Base-by-base conservation (phyloP, 2,329 filamentous ascomycete genomes). In the Scortechinia acanthostroma region DNA sequence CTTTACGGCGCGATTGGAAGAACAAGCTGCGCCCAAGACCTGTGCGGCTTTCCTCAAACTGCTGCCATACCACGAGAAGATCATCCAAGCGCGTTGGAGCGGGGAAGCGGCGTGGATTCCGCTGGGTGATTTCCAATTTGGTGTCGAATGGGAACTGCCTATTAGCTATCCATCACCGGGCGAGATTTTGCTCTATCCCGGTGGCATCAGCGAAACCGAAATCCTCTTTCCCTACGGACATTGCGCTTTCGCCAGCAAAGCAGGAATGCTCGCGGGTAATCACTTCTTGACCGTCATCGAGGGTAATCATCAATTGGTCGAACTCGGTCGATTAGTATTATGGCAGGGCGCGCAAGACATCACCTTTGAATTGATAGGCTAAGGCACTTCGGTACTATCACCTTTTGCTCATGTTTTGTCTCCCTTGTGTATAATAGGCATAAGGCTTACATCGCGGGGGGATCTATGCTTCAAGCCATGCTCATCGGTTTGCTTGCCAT, bases 81-180 rank as follows among this genome's bases (percentile, higher is more conserved):
- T 55, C 5, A 56, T 56, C 35, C 54, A 56, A 44, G 53, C 53
- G 3, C 54, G 54, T 43, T 56, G 54, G 54, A 52, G 49, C 21
- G 54, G 54, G 5, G 53, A 56, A 46, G 53, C 46, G 2, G 40
- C 55, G 44, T 56, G 54, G 54, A 55, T 55, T 40, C 52, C 54
- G 4, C 43, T 56, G 5, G 54, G 54, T 10, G 52, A 54, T 20
- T 52, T 45, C 1, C 37, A 54, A 14, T 54, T 54, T 21, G 48
- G 45, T 4, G 37, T 55, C 5, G 44, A 52, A 2, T 54, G 50
- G 33, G 54, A 56, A 20, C 55, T 55, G 28, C 52, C 55, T 28
- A 55, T 53, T 3, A 42, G 50, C 1, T 51, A 56, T 45, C 54
- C 54, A 13, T 47, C 48, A 14, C 22, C 53, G 1, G 54, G 54